phyloP scores from a whole-genome alignment of 768 basidiomycete species.

The Hygrocybe coccinea region DNA sequence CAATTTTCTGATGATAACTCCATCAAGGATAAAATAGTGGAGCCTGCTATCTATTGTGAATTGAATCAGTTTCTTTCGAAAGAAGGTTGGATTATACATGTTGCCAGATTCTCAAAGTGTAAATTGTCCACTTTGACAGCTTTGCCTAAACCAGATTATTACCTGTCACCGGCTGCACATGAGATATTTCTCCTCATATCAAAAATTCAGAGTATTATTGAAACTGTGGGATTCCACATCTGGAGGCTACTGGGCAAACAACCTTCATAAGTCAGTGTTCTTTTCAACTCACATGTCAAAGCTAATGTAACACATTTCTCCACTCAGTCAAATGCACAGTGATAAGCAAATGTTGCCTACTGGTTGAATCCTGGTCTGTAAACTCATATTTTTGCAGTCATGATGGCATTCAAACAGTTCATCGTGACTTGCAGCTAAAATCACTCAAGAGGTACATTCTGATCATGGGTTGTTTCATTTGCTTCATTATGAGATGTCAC shows the following conservation, averaged over 20 bases:
- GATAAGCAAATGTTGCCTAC: too few species aligned
- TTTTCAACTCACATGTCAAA: too few species aligned
- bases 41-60: not conserved
- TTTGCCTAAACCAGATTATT: not conserved
- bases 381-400: too few species aligned
- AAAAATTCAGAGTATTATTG: not conserved
- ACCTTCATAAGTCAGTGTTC: not conserved
- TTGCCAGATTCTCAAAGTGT: not conserved
- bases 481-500: too few species aligned
- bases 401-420: too few species aligned
- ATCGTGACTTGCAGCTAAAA: too few species aligned
- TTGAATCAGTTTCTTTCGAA: conserved; percentile 1
- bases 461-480: too few species aligned
- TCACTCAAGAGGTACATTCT: too few species aligned
- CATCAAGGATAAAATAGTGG: not conserved
- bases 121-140: not conserved
- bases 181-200: not conserved
- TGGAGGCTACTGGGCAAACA: not conserved
- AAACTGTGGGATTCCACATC: not conserved
- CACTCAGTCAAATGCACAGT: too few species aligned
- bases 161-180: not conserved
- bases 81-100: not conserved
- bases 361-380: too few species aligned
- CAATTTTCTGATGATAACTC: not conserved
- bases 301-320: too few species aligned